Base-by-base conservation (phyloP, 2,329 filamentous ascomycete genomes). In the Penicillium sp. region DNA sequence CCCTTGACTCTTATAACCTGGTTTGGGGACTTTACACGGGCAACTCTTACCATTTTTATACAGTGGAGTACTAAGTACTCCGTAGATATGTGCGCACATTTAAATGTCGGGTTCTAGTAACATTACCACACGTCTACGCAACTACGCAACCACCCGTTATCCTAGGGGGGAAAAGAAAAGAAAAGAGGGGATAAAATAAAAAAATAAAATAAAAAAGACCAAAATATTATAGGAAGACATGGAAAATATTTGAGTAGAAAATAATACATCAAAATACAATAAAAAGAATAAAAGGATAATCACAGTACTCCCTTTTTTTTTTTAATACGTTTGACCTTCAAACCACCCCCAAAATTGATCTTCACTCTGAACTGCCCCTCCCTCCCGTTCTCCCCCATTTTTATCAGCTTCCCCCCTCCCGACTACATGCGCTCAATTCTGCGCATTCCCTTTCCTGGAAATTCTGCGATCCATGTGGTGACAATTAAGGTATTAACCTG, bases 91-190 rank as follows among this genome's bases (percentile, higher is more conserved):
- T 40, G 29, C 54, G 53, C 58, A 61, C 58, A 63, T 62, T 61
- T 33, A 25, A n/a, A 43, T 25, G n/a, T 31, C n/a, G 31, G 19
- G 23, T 31, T 41, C 31, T 49, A 37, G n/a, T 23, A 25, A 40
- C n/a, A 21, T 51, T 25, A 37, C 40, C 6, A 31, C n/a, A 37
- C 40, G 46, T 12, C 55, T 62, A 69, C 65, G 63, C 69, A 69
- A 65, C 55, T 62, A 69, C 65, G 63, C 69, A 69, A 65, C 58
- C 59, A 67, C 62, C 67, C 59, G 35, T 47, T 50, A 23, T 48
- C 9, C n/a, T 29, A 45, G 31, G 41, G 50, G 47, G 58, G 42
- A 51, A 42, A 60, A 61, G 54, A 63, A 54, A 50, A 48, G 50
- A 57, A 33, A 56, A 35, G 25, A 37, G 54, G 57, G 45, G n/a